Evolutionary conservation across 169 alveolate species (phyloP), one percentile per base, ranked within the genome.

Genomic region (Plasmodium billcollinsi): DNA sequence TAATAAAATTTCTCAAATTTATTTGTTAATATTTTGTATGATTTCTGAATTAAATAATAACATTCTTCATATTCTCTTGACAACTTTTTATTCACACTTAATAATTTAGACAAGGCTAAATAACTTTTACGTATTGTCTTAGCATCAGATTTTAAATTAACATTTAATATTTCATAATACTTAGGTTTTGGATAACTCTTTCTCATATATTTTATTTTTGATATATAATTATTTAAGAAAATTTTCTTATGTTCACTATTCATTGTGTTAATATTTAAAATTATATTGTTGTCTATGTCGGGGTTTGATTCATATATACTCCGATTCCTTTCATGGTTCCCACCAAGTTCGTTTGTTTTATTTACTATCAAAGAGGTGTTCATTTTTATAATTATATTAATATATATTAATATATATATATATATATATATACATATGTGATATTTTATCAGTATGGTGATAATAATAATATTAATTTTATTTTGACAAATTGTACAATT

Each of bases 41-140:
- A 69, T 59, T 78, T 78, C 29, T 78, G 89, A 6, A 78, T 78
- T 61, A 50, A 66, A 20, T 33, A 45, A 59, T 78, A 78, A 21
- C 71, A 65, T 49, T 78, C 80, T 66, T 78, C 89, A 49, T 78
- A 71, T 52, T 78, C 89, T n/a, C 67, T 52, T 15, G 89, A 67
- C 26, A 78, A 11, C n/a, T 78, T 78, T n/a, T 66, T 78, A 70
- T 78, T 69, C 14, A 78, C 89, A 26, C 71, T 67, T 24, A 78
- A 78, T 20, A 78, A 47, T 39, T 78, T 78, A 9, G 89, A 78
- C 24, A 78, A 45, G 26, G 33, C 59, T 54, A 78, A 70, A 58
- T 78, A 78, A 24, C 89, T 78, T 70, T 47, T 78, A n/a, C 89
- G 47, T n/a, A 78, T 78, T 1, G 50, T 78, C 67, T 78, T 78